Conservation (phyloP, 2,329 filamentous ascomycete species). For the Teratosphaeriaceae sp. region DNA sequence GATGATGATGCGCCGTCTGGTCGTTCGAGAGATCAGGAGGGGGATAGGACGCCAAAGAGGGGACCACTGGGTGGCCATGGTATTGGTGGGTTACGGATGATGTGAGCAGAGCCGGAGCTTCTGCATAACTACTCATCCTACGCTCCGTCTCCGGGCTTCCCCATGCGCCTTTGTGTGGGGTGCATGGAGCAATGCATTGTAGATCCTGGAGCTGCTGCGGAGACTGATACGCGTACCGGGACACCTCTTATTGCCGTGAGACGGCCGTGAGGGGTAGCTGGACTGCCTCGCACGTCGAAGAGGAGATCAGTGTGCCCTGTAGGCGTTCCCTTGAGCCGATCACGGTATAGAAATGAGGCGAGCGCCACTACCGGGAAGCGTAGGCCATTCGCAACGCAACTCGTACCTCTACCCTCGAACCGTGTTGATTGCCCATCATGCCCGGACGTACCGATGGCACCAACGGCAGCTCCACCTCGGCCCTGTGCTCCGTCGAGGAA, state of each 20-base stretch:
- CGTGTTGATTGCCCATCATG: slow-evolving; percentile 9
- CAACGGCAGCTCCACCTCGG: slow-evolving; percentile 15
- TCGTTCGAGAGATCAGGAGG: not conserved
- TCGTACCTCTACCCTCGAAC: not conserved
- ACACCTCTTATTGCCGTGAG: not conserved
- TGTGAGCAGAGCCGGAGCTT: not conserved
- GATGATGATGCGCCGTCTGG: not conserved
- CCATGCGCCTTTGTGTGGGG: too few relatives aligned
- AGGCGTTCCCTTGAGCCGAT: not conserved
- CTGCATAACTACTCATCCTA: too few relatives aligned
- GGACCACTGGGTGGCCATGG: not conserved
- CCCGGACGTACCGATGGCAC: slow-evolving; percentile 10
- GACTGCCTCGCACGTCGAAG: not conserved
- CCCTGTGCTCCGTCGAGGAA: slow-evolving; percentile 22
- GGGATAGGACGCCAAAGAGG: not conserved
- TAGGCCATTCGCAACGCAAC: not conserved
- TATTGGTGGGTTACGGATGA: not conserved
- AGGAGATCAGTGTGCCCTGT: not conserved
- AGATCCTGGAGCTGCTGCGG: not conserved
- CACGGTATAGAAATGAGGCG: too few relatives aligned
- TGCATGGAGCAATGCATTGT: not conserved
- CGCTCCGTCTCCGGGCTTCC: too few relatives aligned
- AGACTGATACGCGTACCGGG: too few relatives aligned
- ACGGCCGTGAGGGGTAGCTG: not conserved
- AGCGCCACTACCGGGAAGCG: too few relatives aligned